Conservation (phyloP, 2,329 filamentous ascomycete genomes). For the Talaromyces sp. region DNA sequence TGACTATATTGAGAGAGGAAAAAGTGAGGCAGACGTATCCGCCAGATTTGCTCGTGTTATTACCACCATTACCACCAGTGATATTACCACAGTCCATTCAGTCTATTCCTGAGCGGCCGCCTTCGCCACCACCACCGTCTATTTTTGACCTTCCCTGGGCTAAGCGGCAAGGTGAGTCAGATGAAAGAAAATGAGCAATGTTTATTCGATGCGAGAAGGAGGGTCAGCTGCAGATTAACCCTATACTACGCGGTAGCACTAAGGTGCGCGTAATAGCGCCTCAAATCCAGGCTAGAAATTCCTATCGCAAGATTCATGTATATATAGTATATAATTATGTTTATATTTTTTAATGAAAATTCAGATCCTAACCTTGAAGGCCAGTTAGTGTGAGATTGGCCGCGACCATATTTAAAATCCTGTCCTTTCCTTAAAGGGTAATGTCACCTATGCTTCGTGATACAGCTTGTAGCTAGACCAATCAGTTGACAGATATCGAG, state of each 20-base stretch:
- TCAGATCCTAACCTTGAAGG: not conserved
- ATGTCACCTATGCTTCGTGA: not conserved
- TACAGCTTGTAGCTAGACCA: not conserved
- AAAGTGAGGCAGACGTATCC: not conserved
- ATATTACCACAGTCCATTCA: constrained; percentile 1
- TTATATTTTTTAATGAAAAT: not conserved
- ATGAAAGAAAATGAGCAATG: not conserved
- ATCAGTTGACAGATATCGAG: not conserved
- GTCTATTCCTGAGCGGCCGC: constrained; percentile 4
- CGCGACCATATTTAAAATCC: not conserved
- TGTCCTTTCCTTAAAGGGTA: not conserved
- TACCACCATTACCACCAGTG: not conserved
- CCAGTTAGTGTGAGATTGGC: not conserved
- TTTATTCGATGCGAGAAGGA: not conserved
- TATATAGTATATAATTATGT: not conserved
- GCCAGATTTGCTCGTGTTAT: not conserved
- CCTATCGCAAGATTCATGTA: not conserved
- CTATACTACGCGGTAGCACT: not conserved
- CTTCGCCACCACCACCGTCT: constrained; percentile 4
- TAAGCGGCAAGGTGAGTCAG: not conserved
- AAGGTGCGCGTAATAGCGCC: not conserved
- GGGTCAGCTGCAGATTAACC: not conserved
- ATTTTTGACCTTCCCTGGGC: constrained; percentile 7
- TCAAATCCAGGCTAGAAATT: not conserved
- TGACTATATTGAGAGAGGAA: not conserved